Conservation (phyloP, 306 rosid species). For the Arachis stenosperma region DNA sequence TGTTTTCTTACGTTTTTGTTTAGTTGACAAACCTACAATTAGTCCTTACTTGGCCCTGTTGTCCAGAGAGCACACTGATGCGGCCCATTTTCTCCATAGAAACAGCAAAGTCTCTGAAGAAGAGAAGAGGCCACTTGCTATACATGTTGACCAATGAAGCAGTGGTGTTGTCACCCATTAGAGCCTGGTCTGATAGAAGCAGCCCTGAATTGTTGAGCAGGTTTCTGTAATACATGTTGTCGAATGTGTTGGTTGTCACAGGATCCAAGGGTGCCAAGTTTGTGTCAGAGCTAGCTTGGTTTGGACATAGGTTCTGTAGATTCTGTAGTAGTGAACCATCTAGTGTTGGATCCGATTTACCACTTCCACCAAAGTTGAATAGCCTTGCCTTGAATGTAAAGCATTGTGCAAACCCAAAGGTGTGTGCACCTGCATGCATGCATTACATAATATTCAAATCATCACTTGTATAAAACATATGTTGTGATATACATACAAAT, state of each 20-base stretch:
- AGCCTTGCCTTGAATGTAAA: conserved; percentile 81
- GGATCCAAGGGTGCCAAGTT: conserved; percentile 68
- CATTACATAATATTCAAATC: too few species aligned
- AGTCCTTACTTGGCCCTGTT: conserved; percentile 70
- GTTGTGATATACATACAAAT: too few species aligned
- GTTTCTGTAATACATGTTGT: conserved; percentile 70
- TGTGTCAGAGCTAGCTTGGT: conserved; percentile 65
- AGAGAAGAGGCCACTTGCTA: conserved; percentile 60
- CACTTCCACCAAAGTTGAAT: conserved; percentile 65
- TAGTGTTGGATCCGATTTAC: conserved; percentile 72
- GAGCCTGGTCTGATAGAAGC: conserved; percentile 86
- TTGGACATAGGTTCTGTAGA: conserved; percentile 62
- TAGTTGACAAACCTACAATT: conserved; percentile 71
- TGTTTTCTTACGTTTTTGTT: not conserved
- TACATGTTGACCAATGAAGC: conserved; percentile 61
- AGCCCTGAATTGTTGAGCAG: conserved; percentile 65
- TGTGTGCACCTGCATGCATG: conserved; percentile 67
- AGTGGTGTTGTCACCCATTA: conserved; percentile 58
- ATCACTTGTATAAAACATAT: too few species aligned
- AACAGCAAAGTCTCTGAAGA: conserved; percentile 62
- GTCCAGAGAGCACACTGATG: conserved; percentile 72
- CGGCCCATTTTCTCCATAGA: conserved; percentile 79
- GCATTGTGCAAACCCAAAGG: conserved; percentile 88
- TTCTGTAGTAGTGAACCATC: conserved; percentile 52
- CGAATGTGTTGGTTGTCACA: conserved; percentile 57